Evolutionary conservation across 305 asterid genomes (phyloP).

Genomic region (Fraxinus dipetala): DNA sequence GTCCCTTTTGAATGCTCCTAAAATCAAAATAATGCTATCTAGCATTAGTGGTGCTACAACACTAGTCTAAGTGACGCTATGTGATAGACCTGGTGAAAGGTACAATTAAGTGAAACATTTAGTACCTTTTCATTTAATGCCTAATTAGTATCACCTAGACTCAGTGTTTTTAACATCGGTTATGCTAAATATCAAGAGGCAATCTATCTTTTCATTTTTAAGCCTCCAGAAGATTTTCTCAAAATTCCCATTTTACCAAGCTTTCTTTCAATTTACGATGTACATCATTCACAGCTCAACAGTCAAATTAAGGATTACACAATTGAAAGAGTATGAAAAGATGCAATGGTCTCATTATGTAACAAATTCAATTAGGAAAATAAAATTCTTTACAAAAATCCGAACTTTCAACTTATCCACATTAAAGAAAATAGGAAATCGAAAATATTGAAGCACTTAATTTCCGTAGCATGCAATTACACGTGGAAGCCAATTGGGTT

Average conservation of each 20-base stretch:
- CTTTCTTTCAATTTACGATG: slow-evolving; percentile 4
- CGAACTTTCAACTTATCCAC: slow-evolving; percentile 4
- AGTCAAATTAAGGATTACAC: neutral
- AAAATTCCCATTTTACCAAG: neutral
- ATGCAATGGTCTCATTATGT: neutral
- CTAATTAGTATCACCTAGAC: neutral
- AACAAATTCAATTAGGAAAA: neutral
- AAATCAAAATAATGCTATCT: neutral
- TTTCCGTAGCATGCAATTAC: neutral
- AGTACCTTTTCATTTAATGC: neutral
- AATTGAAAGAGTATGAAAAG: neutral
- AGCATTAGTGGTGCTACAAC: neutral
- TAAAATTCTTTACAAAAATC: neutral
- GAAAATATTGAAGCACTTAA: neutral
- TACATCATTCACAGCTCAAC: neutral
- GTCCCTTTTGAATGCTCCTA: neutral
- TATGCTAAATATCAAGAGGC: neutral
- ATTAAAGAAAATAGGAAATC: slow-evolving; percentile 13
- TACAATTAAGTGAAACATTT: neutral
- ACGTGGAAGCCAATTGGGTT: neutral
- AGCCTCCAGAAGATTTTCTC: neutral
- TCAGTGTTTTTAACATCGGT: neutral
- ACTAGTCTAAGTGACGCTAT: neutral
- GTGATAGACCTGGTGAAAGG: neutral
- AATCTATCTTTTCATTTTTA: neutral